Evolutionary conservation across 257 asterid genomes (phyloP).

Genomic region (Lithospermum erythrorhizon): DNA sequence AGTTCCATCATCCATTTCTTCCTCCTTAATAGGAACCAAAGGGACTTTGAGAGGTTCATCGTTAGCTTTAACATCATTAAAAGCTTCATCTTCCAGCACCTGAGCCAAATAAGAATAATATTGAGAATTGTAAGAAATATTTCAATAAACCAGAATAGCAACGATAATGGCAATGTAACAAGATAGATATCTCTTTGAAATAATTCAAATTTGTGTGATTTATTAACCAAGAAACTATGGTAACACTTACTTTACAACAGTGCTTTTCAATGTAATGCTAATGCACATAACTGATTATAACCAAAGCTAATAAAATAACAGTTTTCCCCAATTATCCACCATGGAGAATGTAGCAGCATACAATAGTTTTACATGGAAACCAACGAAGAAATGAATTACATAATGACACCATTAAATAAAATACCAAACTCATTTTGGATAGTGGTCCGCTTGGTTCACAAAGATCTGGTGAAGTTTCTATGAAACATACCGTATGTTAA

Average conservation of each 20-base stretch:
- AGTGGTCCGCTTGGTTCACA: too few species aligned
- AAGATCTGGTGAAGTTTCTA: too few species aligned
- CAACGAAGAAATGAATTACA: too few species aligned
- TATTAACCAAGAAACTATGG: not conserved
- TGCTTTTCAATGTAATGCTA: not conserved
- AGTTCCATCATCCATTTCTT: slow-evolving; percentile 63
- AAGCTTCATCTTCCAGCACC: slow-evolving; percentile 38
- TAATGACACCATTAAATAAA: too few species aligned
- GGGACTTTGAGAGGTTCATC: slow-evolving; percentile 36
- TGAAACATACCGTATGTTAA: too few species aligned
- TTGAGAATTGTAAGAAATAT: too few species aligned
- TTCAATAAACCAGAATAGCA: not conserved
- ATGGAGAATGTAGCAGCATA: too few species aligned
- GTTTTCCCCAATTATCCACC: too few species aligned
- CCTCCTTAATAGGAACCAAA: slow-evolving; percentile 48
- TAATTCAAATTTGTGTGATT: not conserved
- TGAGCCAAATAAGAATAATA: slow-evolving; percentile 23
- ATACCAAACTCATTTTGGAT: too few species aligned
- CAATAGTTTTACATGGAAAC: too few species aligned
- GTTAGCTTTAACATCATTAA: slow-evolving; percentile 15
- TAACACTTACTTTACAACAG: not conserved
- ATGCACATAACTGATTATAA: too few species aligned
- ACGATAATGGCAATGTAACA: not conserved
- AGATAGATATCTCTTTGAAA: not conserved
- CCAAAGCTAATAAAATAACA: too few species aligned